Conservation (phyloP, 805 yeast genomes). For the Yarrowia yakushimensis region DNA sequence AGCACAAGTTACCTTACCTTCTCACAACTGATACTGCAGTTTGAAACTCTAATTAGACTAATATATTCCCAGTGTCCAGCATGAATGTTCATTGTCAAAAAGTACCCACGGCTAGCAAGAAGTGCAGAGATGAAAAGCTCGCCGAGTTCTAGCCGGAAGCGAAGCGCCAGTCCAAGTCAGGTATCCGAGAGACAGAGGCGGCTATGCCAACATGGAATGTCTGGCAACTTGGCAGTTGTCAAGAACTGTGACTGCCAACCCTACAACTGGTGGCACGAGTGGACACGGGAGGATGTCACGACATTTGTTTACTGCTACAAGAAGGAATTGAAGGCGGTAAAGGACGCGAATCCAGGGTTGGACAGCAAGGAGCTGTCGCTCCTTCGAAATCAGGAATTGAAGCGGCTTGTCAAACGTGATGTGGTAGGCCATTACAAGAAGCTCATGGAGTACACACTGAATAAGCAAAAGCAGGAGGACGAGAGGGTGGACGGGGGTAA, state of each 20-base stretch:
- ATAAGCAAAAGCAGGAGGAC: background rate
- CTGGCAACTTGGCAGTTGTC: background rate
- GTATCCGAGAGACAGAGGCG: background rate
- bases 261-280: background rate
- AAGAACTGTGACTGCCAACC: background rate
- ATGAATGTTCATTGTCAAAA: background rate
- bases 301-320: background rate
- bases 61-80: too few species aligned
- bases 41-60: background rate
- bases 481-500: background rate
- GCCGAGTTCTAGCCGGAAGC: background rate
- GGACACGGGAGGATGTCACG: background rate
- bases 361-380: background rate
- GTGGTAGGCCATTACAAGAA: background rate
- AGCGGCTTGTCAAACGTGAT: background rate
- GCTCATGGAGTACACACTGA: background rate
- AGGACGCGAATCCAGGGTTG: background rate
- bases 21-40: background rate
- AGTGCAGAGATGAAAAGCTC: background rate
- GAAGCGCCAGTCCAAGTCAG: background rate
- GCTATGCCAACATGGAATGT: background rate
- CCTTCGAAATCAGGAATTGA: background rate
- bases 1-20: too few species aligned
- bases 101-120: background rate
- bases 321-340: background rate